Evolutionary conservation across 2,329 filamentous ascomycete species (phyloP).

Genomic region (Tympanopsis confertula): DNA sequence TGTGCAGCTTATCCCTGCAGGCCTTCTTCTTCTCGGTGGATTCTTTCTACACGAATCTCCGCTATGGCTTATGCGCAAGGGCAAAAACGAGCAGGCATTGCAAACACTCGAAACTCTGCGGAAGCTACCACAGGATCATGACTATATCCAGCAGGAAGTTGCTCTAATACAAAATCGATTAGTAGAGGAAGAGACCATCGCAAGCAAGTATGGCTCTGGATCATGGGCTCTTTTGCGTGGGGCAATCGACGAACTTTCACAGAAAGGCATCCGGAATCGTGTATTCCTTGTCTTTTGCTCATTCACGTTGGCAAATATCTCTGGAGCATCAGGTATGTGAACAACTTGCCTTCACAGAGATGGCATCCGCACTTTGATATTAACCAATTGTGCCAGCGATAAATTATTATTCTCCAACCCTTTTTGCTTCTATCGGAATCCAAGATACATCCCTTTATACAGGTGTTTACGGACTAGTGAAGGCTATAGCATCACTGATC

Average conservation of each 20-base stretch:
- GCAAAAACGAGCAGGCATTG: constrained; percentile 45
- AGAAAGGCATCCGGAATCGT: constrained; percentile 27
- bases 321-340: constrained; percentile 17
- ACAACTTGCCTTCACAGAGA: not conserved
- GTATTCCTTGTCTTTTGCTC: constrained; percentile 21
- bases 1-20: constrained; percentile 68
- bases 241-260: constrained; percentile 18
- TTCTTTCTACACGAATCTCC: constrained; percentile 62
- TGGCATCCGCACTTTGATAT: too few relatives aligned
- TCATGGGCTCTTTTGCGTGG: constrained; percentile 20
- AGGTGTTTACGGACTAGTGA: constrained; percentile 36
- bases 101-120: constrained; percentile 44
- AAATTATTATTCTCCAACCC: constrained; percentile 28
- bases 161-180: constrained; percentile 48
- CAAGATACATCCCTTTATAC: constrained; percentile 31
- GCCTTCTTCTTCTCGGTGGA: constrained; percentile 57
- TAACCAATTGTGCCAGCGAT: too few relatives aligned
- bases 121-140: constrained; percentile 42
- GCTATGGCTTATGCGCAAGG: constrained; percentile 57
- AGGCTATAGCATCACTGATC: constrained; percentile 26
- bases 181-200: constrained; percentile 56
- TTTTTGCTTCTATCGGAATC: constrained; percentile 31
- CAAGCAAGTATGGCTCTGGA: constrained; percentile 17
- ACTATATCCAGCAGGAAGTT: constrained; percentile 51
- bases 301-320: constrained; percentile 26